Percentiles rank a stretch among this genome's conserved stretches.
These are phyloP conservation scores for Venturiaceae sp. DNA, from an alignment of 2,329 filamentous ascomycete genomes.

Conservation along the genomic window DNA sequence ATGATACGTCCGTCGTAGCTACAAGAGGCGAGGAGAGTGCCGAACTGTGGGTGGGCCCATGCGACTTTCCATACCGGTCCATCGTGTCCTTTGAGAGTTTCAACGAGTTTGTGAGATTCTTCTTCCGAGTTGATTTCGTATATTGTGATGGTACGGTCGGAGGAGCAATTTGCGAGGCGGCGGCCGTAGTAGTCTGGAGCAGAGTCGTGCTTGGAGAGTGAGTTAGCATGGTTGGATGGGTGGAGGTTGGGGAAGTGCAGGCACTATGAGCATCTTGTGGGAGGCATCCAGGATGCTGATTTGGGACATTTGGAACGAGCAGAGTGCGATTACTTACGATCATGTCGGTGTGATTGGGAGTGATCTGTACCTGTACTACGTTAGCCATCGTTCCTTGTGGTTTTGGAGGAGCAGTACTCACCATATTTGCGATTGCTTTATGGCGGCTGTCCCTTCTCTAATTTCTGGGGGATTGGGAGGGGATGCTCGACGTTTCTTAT, in stretches of 20 bases:
- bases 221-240: constrained; percentile 18
- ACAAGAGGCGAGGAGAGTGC: constrained; percentile 91
- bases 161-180: constrained; percentile 91
- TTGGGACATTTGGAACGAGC: no score
- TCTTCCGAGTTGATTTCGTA: constrained; percentile 78
- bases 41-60: constrained; percentile 96
- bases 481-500: no score
- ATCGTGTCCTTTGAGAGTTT: constrained; percentile 95
- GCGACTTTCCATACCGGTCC: constrained; percentile 96
- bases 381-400: neutral
- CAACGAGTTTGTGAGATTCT: constrained; percentile 72
- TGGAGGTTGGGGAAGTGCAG: constrained; percentile 2
- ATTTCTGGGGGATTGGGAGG: no score
- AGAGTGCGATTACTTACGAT: constrained; percentile 90
- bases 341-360: constrained; percentile 96
- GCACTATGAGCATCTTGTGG: neutral
- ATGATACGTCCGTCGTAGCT: constrained; percentile 97
- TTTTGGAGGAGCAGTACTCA: neutral
- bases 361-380: constrained; percentile 56
- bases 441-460: no score
- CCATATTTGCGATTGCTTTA: neutral
- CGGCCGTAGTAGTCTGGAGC: constrained; percentile 98
- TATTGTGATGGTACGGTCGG: constrained; percentile 98
- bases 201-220: constrained; percentile 65
- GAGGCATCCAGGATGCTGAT: no score